These are phyloP conservation scores for rapeseed (Brassica napus) DNA, from an alignment of 345 rosid species.

Conservation along the genomic window DNA sequence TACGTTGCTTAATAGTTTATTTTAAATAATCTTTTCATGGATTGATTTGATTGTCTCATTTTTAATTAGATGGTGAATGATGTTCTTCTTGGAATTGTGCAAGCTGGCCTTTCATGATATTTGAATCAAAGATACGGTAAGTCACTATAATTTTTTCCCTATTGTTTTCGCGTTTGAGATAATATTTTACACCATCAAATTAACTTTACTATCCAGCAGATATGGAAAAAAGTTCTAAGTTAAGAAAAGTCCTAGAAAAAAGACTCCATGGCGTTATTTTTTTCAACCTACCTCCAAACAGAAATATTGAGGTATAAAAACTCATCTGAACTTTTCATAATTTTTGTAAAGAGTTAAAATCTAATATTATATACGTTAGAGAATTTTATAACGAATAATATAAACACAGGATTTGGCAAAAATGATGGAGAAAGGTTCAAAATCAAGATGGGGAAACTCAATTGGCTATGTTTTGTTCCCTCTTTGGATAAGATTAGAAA, in stretches of 20 bases:
- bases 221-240: conserved; percentile 4
- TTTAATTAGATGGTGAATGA: conserved; percentile 45
- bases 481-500: conserved; percentile 33
- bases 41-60: background rate
- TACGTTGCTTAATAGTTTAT: background rate
- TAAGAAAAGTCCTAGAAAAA: conserved; percentile 22
- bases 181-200: background rate
- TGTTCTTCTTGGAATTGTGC: conserved; percentile 54
- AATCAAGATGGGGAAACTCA: conserved; percentile 53
- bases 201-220: background rate
- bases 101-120: conserved; percentile 62
- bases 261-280: conserved; percentile 45
- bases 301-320: conserved; percentile 49
- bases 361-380: background rate
- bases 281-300: conserved; percentile 50
- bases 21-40: background rate
- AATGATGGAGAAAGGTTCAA: conserved; percentile 47
- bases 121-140: conserved; percentile 51
- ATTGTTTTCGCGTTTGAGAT: background rate
- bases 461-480: conserved; percentile 50
- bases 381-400: background rate
- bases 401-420: conserved; percentile 42
- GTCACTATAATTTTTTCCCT: background rate
- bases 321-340: conserved; percentile 37
- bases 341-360: background rate